Evolutionary conservation across 176 grass and related monocot genomes (phyloP), one percentile per base, ranked within the genome.

Genomic region (Microstegium vimineum): DNA sequence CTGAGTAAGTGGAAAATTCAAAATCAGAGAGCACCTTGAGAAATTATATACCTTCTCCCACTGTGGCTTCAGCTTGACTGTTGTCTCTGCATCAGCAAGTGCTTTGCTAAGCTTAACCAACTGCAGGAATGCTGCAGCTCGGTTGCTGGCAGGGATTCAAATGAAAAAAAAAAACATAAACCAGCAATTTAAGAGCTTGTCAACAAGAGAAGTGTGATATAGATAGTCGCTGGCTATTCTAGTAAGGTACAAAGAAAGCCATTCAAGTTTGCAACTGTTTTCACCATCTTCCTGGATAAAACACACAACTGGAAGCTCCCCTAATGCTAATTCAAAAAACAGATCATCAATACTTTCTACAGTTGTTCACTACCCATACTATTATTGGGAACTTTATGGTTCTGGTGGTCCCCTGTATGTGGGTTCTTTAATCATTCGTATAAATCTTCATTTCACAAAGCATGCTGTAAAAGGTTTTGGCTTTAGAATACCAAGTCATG

Each of bases 81-180:
- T 95, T 38, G 66, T 93, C 73, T 99, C 96, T 77, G 96, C 93
- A 87, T 99, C 96, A 41, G 89, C 84, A 75, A 95, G 93, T 66
- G 96, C 96, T 83, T 99, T 99, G 81, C 77, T 99, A 34, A 99
- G 91, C 76, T 99, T 99, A 62, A 99, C 93, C 68, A 99, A 59
- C 25, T 99, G 90, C 7, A 99, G 82, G 81, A 99, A 99, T 4
- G 96, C 96, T 64, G 96, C 96, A 62, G 93, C 91, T 74, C 96
- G 89, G 49, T 99, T 99, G 86, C 96, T 99, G 84, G 38, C 28
- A 68, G 42, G 71, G 8, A 62, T 79, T 37, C 37, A 70, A 87
- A 69, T 78, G 43, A 60, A 81, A 81, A 79, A 33, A 80, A 81
- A 79, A 11, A 12, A 12, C 15, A 80, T 34, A 35, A 20, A 61